Conservation (phyloP, 2,329 filamentous ascomycete genomes). For the Lithohypha guttulata region DNA sequence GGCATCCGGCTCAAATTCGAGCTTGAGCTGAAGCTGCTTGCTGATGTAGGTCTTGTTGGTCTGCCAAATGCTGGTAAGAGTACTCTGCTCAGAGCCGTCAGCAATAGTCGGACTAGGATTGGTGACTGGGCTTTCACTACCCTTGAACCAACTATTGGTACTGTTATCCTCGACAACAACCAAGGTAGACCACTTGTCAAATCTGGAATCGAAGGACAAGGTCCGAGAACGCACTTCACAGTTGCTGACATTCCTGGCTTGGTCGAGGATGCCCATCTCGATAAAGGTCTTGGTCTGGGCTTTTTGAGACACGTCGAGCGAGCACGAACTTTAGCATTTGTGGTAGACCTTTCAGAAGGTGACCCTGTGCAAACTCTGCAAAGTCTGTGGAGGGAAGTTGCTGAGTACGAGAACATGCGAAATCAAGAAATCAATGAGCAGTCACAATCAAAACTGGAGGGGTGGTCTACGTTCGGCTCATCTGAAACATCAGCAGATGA, state of each 20-base stretch:
- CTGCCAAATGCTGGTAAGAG: constrained; percentile 95
- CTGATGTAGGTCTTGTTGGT: constrained; percentile 88
- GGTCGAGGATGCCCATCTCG: constrained; percentile 83
- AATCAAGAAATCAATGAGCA: constrained; percentile 59
- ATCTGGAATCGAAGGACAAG: constrained; percentile 35
- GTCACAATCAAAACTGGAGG: constrained; percentile 46
- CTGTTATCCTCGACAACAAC: constrained; percentile 82
- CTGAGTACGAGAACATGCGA: constrained; percentile 72
- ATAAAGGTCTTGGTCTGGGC: constrained; percentile 79
- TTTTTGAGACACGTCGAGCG: constrained; percentile 93
- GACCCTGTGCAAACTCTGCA: constrained; percentile 70
- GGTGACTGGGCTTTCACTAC: constrained; percentile 97
- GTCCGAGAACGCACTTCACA: constrained; percentile 67
- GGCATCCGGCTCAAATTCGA: constrained; percentile 70
- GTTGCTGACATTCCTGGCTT: constrained; percentile 93
- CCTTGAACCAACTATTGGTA: constrained; percentile 87
- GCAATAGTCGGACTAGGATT: constrained; percentile 76
- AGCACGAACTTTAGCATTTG: constrained; percentile 84
- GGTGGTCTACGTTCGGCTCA: constrained; percentile 32
- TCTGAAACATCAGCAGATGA: not conserved
- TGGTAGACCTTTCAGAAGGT: constrained; percentile 71
- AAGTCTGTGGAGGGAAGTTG: constrained; percentile 80
- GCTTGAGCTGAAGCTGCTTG: constrained; percentile 86
- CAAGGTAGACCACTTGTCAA: constrained; percentile 57
- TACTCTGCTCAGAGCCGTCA: constrained; percentile 77